phyloP scores from a whole-genome alignment of 768 basidiomycete genomes.

The Fistulinella prunicolor region DNA sequence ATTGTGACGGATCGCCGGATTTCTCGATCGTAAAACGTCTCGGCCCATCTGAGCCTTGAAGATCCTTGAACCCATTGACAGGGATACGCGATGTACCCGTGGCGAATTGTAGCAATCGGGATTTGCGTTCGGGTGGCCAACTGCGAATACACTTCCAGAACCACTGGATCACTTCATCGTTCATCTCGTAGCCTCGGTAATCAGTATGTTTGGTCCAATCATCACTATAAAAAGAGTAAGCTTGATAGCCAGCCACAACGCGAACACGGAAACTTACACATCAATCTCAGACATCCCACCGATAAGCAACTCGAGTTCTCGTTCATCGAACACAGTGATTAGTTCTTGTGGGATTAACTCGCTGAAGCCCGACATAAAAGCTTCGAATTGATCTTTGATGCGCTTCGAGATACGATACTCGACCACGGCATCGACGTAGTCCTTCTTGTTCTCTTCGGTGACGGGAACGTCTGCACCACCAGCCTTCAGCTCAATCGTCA shows the following conservation, averaged over 20 bases:
- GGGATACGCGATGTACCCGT: constrained; percentile 97
- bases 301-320: constrained; percentile 94
- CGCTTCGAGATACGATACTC: constrained; percentile 97
- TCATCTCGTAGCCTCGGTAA: constrained; percentile 94
- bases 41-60: constrained; percentile 97
- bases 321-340: constrained; percentile 97
- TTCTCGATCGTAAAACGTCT: constrained; percentile 98
- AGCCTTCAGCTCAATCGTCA: constrained; percentile 91
- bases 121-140: constrained; percentile 99
- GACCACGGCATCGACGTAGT: constrained; percentile 91
- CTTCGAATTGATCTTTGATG: constrained; percentile 98
- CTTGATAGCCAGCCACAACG: not conserved
- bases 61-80: constrained; percentile 97
- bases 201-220: constrained; percentile 99
- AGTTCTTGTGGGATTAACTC: constrained; percentile 98
- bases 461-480: constrained; percentile 85
- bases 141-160: constrained; percentile 99
- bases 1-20: constrained; percentile 91
- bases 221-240: constrained; percentile 48
- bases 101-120: constrained; percentile 92
- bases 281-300: constrained; percentile 99
- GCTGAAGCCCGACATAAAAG: constrained; percentile 99
- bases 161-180: constrained; percentile 97
- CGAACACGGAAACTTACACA: constrained; percentile 58
- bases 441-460: constrained; percentile 98